Evolutionary conservation across 768 basidiomycete species (phyloP), one percentile per base, ranked within the genome.

Genomic region (Mycena alexandri): DNA sequence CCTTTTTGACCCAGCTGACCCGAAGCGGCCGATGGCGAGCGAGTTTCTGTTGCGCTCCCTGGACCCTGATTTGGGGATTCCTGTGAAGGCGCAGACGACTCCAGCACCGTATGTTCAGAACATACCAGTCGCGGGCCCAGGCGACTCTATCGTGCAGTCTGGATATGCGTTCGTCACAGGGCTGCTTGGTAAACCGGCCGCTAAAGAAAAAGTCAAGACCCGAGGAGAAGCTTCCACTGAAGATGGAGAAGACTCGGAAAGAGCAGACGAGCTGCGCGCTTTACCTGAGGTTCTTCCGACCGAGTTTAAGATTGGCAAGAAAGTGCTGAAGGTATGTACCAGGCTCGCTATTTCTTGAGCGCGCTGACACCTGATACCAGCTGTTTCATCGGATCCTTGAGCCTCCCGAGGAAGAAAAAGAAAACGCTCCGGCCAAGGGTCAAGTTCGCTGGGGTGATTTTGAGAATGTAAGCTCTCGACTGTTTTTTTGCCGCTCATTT

Each of bases 381-480:
- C 12, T 71, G 3, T 73, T 73, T 38, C 71, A 71, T 36, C 62
- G 67, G 14, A 54, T 73, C 5, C 44, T 73, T 5, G 69, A 72
- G 21, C 52, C 68, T 16, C 43, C 55, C 34, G 56, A 63, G 10
- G 61, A 63, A 22, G 66, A 64, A 5, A 64, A 55, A 2, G 38
- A 59, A 21, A 33, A 63, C 55, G 56, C 56, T 14, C 69, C 55
- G 14, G 64, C 65, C 14, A 68, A 68, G 21, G 72, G 72, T 2
- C 72, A 73, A 48, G 56, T 73, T 12, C 70, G 72, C 29, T 73
- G 72, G 72, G 72, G 68, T 2, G 72, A 71, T 42, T 73, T 73
- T 46, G 72, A 73, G 36, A 44, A 51, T 10, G 70, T 71, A 12
- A 50, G 60, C 34, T 19, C 16, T 41, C 7, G 3, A 24, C 13